A percentile compares a stretch with the other conserved stretches of the same genome.
Evolutionary conservation across 2,329 filamentous ascomycete species (phyloP).

Genomic region (Emergomyces orientalis): DNA sequence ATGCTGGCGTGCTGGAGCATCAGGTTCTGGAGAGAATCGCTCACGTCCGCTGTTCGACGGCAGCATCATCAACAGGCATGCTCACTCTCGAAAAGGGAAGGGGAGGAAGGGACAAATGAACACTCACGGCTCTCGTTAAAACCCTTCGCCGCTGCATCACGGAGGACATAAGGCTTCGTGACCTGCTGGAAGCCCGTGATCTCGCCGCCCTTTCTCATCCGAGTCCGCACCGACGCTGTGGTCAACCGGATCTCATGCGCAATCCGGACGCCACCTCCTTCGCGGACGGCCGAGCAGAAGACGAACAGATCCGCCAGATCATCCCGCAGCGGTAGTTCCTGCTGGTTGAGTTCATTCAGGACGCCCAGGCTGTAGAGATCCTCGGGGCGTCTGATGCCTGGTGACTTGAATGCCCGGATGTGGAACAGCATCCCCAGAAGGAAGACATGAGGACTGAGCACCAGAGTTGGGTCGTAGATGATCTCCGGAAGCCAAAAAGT

Average conservation of each 20-base stretch:
- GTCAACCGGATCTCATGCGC: background rate
- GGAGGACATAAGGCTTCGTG: background rate
- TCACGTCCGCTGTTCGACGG: constrained; percentile 8
- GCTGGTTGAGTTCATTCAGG: constrained; percentile 12
- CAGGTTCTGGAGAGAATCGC: constrained; percentile 17
- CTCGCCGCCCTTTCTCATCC: background rate
- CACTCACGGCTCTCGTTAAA: background rate
- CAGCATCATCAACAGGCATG: background rate
- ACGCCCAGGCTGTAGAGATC: constrained; percentile 14
- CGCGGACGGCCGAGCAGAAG: constrained; percentile 19
- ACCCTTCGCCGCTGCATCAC: background rate
- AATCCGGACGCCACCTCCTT: constrained; percentile 13
- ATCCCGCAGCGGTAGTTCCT: constrained; percentile 8
- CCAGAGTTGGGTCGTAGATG: constrained; percentile 17
- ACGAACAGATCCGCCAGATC: constrained; percentile 13
- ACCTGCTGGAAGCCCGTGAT: background rate
- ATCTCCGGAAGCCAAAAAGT: constrained; percentile 19
- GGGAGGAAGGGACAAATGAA: constrained; percentile 3
- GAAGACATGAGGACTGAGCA: constrained; percentile 16
- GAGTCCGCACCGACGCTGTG: background rate
- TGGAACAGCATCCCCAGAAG: constrained; percentile 16
- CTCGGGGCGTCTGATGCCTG: constrained; percentile 10
- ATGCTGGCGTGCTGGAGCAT: constrained; percentile 16
- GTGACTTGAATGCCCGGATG: constrained; percentile 13
- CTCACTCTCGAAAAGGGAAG: background rate